Evolutionary conservation across 805 yeast genomes (phyloP), one percentile per base, ranked within the genome.

Genomic region (Nakazawaea holstii): DNA sequence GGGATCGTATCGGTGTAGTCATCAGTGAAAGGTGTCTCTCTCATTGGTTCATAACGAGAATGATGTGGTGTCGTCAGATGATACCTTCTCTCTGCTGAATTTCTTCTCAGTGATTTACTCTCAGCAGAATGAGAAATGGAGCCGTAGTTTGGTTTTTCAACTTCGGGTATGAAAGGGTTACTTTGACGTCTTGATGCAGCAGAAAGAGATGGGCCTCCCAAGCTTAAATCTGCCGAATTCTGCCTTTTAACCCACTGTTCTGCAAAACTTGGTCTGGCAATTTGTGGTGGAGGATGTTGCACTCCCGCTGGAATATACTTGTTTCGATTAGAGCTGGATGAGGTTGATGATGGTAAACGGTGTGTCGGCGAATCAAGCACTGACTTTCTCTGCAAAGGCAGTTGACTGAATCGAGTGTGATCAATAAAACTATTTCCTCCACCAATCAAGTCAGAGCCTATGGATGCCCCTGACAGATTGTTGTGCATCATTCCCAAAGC

Each of bases 401-500:
- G 38, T 14, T 39, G 36, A 11, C 15, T 26, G 40, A 48, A 50
- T 20, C 45, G 30, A 36, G 63, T 53, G 41, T 61, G 58, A 46
- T 61, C 65, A n/a, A 59, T 54, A 28, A 61, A 43, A 29, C 43
- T 33, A 13, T 29, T 15, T 10, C 36, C 44, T 11, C 56, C 52
- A 28, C 55, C 60, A 6, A 39, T 44, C 4, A 27, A 13, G 3
- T 33, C 47, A 17, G 52, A 42, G 17, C 14, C 15, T 11, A 43
- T 14, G 9, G 52, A 51, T 13, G 55, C 55, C 1, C 56, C 53
- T 1, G 58, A 53, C 5, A 52, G 41, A 36, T 60, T 63, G 32
- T 56, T 54, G 41, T 61, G 65, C 9, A 58, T 17, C 27, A 60
- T 28, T 4, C 65, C 65, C 13, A 61, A 29, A 8, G 64, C 64